Conservation (phyloP, 306 rosid genomes). For the Echinosophora koreensis region DNA sequence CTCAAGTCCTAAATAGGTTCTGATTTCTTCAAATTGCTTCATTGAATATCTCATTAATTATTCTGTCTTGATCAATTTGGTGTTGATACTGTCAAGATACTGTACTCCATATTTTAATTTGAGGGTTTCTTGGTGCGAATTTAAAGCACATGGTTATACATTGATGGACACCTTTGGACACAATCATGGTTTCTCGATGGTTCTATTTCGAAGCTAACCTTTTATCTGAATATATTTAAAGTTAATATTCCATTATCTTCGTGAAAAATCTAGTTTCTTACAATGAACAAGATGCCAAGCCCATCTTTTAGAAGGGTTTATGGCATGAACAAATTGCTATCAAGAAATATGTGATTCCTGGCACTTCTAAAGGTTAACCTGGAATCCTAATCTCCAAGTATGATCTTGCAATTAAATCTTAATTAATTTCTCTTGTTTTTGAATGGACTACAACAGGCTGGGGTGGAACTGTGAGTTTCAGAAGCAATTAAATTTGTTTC, state of each 20-base stretch:
- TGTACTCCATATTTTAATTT: neutral
- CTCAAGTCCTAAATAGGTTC: conserved; percentile 51
- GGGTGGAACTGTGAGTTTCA: neutral
- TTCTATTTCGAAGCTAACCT: conserved; percentile 4
- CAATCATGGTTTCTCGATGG: neutral
- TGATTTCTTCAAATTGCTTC: conserved; percentile 14
- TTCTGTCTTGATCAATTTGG: neutral
- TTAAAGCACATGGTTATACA: conserved; percentile 9
- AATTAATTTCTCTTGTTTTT: neutral
- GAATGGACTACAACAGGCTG: neutral
- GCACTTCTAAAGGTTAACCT: neutral
- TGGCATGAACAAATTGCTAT: neutral
- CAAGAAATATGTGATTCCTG: neutral
- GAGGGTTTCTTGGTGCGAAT: neutral
- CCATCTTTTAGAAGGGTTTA: neutral
- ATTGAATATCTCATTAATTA: neutral
- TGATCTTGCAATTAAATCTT: neutral
- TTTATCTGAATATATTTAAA: neutral
- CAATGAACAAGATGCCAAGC: neutral
- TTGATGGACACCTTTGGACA: conserved; percentile 14
- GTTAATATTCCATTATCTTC: neutral
- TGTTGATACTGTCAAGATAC: neutral
- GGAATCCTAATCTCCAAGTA: neutral
- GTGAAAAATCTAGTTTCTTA: neutral
- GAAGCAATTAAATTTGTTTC: neutral